A percentile compares a stretch with the other conserved stretches of the same genome.
Evolutionary conservation across 192 early-diverging fungal species (phyloP).

Genomic region (Podochytrium sp.): DNA sequence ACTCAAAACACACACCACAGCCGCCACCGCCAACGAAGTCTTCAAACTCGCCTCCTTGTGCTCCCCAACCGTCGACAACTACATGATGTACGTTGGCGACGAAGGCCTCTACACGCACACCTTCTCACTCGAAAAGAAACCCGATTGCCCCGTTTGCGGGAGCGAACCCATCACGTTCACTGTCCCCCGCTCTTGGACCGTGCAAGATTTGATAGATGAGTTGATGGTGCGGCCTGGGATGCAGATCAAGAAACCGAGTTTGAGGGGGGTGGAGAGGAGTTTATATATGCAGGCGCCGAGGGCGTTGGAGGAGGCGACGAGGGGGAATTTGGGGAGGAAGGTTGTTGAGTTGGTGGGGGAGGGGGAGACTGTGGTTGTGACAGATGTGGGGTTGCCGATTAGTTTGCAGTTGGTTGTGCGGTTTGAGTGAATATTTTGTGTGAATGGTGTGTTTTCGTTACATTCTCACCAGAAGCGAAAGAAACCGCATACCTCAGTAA

Average conservation of each 20-base stretch:
- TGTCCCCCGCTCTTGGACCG: slow-evolving; percentile 55
- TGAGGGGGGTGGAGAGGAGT: slow-evolving; percentile 56
- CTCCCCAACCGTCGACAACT: slow-evolving; percentile 84
- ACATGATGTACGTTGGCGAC: slow-evolving; percentile 96
- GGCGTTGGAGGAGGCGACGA: slow-evolving; percentile 74
- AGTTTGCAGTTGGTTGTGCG: slow-evolving; percentile 40
- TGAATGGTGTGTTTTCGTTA: background rate
- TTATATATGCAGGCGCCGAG: slow-evolving; percentile 91
- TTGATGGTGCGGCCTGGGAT: slow-evolving; percentile 75
- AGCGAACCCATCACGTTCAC: slow-evolving; percentile 53
- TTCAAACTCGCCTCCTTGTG: slow-evolving; percentile 87
- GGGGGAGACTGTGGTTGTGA: slow-evolving; percentile 78
- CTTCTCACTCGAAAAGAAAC: slow-evolving; percentile 79
- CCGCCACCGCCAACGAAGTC: slow-evolving; percentile 92
- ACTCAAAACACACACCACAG: slow-evolving; percentile 47
- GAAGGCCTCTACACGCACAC: slow-evolving; percentile 89
- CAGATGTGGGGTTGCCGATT: slow-evolving; percentile 77
- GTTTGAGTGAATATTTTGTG: slow-evolving; percentile 31
- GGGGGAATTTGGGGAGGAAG: slow-evolving; percentile 82
- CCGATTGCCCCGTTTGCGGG: slow-evolving; percentile 93
- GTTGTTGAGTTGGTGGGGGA: slow-evolving; percentile 68
- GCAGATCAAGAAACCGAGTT: slow-evolving; percentile 88
- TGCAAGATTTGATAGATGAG: slow-evolving; percentile 83
- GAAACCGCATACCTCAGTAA: background rate
- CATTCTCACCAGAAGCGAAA: too few species aligned